Evolutionary conservation across 331 rosid species (phyloP).

Genomic region (Prunus yedoensis): DNA sequence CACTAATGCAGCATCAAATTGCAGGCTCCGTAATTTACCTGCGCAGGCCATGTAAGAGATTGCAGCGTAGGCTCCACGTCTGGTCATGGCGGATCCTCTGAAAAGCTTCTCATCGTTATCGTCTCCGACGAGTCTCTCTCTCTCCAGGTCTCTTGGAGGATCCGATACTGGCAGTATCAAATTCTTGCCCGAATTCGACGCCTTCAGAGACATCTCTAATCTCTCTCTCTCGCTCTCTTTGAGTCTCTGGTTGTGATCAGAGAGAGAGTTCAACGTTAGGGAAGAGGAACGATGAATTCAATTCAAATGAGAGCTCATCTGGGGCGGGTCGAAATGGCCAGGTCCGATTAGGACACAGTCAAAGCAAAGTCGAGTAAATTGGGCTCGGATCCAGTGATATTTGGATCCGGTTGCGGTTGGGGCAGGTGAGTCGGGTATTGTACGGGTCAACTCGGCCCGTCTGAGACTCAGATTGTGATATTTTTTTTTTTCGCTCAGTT

Average conservation of each 20-base stretch:
- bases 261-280: slow-evolving; percentile 14
- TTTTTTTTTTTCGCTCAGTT: too few relatives aligned
- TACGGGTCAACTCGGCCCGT: not conserved
- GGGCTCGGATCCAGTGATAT: not conserved
- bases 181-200: slow-evolving; percentile 50
- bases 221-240: not conserved
- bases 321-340: slow-evolving; percentile 17
- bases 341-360: not conserved
- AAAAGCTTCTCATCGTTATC: slow-evolving; percentile 52
- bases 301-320: not conserved
- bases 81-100: slow-evolving; percentile 85
- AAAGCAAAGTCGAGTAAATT: not conserved
- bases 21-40: slow-evolving; percentile 32
- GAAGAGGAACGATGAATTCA: not conserved
- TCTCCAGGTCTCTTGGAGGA: slow-evolving; percentile 55
- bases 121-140: slow-evolving; percentile 43
- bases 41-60: slow-evolving; percentile 90
- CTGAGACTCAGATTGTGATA: not conserved
- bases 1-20: not conserved
- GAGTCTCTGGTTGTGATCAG: not conserved
- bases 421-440: not conserved
- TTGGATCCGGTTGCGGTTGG: not conserved
- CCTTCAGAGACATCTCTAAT: slow-evolving; percentile 44
- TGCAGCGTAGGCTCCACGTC: slow-evolving; percentile 86
- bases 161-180: slow-evolving; percentile 62